Conservation (phyloP, 2,329 filamentous ascomycete species). For the Dactylellina sp. region DNA sequence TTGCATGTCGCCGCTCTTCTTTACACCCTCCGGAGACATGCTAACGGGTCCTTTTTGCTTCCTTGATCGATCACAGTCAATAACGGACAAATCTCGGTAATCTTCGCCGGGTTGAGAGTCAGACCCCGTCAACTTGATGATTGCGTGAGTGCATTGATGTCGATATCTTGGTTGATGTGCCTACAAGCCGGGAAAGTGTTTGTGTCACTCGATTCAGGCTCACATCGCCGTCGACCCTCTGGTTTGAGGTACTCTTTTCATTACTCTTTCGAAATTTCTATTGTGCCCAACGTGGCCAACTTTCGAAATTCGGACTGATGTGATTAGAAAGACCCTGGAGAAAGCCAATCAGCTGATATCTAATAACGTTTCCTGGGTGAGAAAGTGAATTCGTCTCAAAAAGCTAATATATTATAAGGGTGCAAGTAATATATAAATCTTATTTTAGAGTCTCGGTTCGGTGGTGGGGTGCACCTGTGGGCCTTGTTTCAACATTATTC, state of each 20-base stretch:
- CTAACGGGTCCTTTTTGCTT: constrained; percentile 3
- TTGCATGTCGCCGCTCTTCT: background rate
- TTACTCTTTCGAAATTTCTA: too few species aligned
- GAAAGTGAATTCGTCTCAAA: constrained; percentile 17
- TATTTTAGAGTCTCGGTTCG: constrained; percentile 46
- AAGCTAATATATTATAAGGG: constrained; percentile 20
- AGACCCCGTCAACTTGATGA: background rate
- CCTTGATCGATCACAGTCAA: constrained; percentile 22
- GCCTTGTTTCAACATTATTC: constrained; percentile 23
- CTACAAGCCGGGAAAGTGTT: background rate
- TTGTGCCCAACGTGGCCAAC: too few species aligned
- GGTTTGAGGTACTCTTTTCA: constrained; percentile 7
- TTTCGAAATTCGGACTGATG: background rate
- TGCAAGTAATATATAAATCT: constrained; percentile 25
- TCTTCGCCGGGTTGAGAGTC: constrained; percentile 5
- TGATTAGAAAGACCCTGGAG: constrained; percentile 14
- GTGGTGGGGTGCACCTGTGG: constrained; percentile 5
- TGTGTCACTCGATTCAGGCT: background rate
- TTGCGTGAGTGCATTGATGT: constrained; percentile 3
- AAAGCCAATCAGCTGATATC: constrained; percentile 4
- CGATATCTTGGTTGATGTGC: constrained; percentile 1
- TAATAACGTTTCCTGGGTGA: background rate
- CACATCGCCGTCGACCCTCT: constrained; percentile 29
- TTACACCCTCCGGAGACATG: constrained; percentile 10
- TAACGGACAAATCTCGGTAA: constrained; percentile 11